phyloP scores from a whole-genome alignment of 1,284 basidiomycete genomes.

The Coniophora puteana region DNA sequence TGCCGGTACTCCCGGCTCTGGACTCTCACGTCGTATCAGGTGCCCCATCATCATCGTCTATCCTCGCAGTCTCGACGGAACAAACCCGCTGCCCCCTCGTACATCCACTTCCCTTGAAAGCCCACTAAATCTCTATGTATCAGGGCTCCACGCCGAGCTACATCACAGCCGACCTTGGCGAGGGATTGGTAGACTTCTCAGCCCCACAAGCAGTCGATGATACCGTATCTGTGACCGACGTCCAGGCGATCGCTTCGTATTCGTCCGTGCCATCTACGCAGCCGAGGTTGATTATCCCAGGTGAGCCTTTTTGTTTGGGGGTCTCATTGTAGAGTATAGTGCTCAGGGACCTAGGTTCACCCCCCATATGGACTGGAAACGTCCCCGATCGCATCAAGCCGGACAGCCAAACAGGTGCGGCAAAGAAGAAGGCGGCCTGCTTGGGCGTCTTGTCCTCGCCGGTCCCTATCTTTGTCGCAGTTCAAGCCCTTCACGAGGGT shows the following conservation, averaged over 20 bases:
- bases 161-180: too few species aligned
- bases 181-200: too few species aligned
- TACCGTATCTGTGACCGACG: constrained; percentile 21
- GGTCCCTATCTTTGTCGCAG: constrained; percentile 30
- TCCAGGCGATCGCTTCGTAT: constrained; percentile 28
- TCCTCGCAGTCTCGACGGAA: too few species aligned
- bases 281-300: constrained; percentile 30
- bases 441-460: constrained; percentile 29
- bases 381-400: constrained; percentile 17
- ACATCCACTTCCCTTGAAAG: too few species aligned
- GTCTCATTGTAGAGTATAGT: background rate
- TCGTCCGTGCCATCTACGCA: constrained; percentile 28
- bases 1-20: too few species aligned
- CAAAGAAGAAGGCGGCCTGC: constrained; percentile 29
- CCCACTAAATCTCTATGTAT: too few species aligned
- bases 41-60: too few species aligned
- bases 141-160: too few species aligned
- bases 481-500: constrained; percentile 27
- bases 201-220: too few species aligned
- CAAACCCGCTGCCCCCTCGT: too few species aligned
- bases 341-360: constrained; percentile 18
- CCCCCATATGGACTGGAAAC: constrained; percentile 27
- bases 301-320: constrained; percentile 11
- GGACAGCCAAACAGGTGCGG: constrained; percentile 22
- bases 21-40: too few species aligned